Percentiles rank a stretch among this genome's conserved stretches.
Evolutionary conservation across 2,329 filamentous ascomycete species (phyloP).

Genomic region (Periglandula ipomoeae): DNA sequence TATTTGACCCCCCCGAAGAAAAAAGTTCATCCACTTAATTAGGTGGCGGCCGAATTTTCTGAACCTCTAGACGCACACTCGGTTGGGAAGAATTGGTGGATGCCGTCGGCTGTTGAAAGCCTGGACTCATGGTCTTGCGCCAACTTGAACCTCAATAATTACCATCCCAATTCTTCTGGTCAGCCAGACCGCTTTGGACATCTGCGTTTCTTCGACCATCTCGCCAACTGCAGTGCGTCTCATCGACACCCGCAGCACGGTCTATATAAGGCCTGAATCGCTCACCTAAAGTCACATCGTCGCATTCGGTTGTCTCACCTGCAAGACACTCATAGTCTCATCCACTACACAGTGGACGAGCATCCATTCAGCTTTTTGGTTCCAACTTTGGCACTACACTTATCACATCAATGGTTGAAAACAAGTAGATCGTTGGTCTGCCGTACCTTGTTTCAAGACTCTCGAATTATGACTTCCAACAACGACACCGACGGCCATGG

Average conservation of each 20-base stretch:
- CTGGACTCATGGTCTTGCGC: neutral
- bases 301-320: neutral
- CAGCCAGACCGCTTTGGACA: neutral
- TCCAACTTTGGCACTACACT: no score
- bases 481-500: neutral
- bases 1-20: neutral
- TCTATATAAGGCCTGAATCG: neutral
- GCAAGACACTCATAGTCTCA: no score
- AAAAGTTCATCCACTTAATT: neutral
- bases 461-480: neutral
- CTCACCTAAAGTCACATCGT: neutral
- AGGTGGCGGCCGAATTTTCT: slow-evolving; percentile 2
- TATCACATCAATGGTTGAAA: no score
- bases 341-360: no score
- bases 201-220: neutral
- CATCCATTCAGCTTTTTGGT: no score
- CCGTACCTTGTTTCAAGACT: neutral
- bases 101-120: neutral
- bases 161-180: neutral
- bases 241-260: neutral
- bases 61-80: neutral
- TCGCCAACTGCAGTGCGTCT: no score
- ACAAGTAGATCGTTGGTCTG: neutral
- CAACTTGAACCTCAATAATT: neutral
- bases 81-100: no score